These are phyloP conservation scores for Lumnitzera littorea DNA, from an alignment of 345 rosid genomes.

Conservation along the genomic window DNA sequence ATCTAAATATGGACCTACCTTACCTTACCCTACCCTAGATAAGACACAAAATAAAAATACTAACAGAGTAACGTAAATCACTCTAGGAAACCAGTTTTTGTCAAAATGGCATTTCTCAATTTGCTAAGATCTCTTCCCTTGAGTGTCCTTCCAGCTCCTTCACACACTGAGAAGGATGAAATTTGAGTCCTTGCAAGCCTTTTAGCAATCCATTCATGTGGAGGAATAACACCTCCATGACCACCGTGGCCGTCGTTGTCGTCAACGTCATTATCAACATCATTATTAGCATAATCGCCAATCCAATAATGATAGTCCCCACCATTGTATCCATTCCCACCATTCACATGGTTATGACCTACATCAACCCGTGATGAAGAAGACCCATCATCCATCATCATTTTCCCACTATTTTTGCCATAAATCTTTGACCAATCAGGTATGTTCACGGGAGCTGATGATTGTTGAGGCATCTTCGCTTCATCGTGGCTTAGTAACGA, in stretches of 20 bases:
- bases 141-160: constrained; percentile 91
- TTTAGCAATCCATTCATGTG: constrained; percentile 94
- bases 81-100: constrained; percentile 92
- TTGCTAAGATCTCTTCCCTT: constrained; percentile 97
- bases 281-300: constrained; percentile 11
- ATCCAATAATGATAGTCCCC: not conserved
- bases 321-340: not conserved
- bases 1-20: no score
- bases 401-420: constrained; percentile 21
- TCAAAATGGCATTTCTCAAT: constrained; percentile 77
- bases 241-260: constrained; percentile 23
- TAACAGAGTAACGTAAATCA: constrained; percentile 4
- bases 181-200: constrained; percentile 70
- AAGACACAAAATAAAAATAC: no score
- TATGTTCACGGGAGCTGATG: constrained; percentile 76
- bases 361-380: constrained; percentile 15
- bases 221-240: constrained; percentile 59
- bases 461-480: constrained; percentile 28
- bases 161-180: constrained; percentile 85
- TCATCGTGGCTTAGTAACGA: constrained; percentile 6
- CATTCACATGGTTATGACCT: no score
- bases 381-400: constrained; percentile 11
- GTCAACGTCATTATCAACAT: constrained; percentile 9
- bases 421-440: constrained; percentile 96
- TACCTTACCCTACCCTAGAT: no score